A percentile compares a stretch with the other conserved stretches of the same genome.
Evolutionary conservation across 1,284 basidiomycete species (phyloP).

Genomic region (Ganoderma leucocontextum): DNA sequence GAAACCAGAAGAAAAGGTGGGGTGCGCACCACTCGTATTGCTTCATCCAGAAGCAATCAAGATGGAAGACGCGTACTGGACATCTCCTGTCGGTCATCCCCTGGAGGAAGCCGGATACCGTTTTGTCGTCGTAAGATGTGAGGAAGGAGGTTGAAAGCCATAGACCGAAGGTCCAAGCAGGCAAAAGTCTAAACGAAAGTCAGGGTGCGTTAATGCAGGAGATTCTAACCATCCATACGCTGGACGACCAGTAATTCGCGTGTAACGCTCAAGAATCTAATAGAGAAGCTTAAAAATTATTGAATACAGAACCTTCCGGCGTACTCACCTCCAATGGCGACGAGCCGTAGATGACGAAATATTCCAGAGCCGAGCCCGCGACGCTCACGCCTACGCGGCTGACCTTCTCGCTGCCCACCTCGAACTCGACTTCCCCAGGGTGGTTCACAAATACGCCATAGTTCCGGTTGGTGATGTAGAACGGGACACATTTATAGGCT

Average conservation of each 20-base stretch:
- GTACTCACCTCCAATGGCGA: constrained; percentile 63
- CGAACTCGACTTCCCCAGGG: constrained; percentile 79
- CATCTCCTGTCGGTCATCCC: constrained; percentile 76
- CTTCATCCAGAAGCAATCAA: constrained; percentile 87
- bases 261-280: constrained; percentile 68
- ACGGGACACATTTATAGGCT: constrained; percentile 79
- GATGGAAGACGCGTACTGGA: constrained; percentile 78
- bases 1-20: neutral
- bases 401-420: constrained; percentile 79
- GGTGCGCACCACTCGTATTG: constrained; percentile 69
- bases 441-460: constrained; percentile 83
- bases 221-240: constrained; percentile 49
- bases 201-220: neutral
- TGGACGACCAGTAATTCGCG: constrained; percentile 70
- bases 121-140: constrained; percentile 72
- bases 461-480: constrained; percentile 73
- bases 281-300: neutral
- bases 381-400: constrained; percentile 76
- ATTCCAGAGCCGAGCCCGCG: constrained; percentile 68
- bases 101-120: constrained; percentile 73
- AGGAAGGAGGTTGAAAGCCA: constrained; percentile 83
- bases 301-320: neutral
- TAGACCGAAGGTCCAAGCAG: constrained; percentile 78
- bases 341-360: constrained; percentile 74
- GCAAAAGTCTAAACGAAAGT: constrained; percentile 56